phyloP scores from a whole-genome alignment of 2,329 filamentous ascomycete species.

The Talaromyces sp. region DNA sequence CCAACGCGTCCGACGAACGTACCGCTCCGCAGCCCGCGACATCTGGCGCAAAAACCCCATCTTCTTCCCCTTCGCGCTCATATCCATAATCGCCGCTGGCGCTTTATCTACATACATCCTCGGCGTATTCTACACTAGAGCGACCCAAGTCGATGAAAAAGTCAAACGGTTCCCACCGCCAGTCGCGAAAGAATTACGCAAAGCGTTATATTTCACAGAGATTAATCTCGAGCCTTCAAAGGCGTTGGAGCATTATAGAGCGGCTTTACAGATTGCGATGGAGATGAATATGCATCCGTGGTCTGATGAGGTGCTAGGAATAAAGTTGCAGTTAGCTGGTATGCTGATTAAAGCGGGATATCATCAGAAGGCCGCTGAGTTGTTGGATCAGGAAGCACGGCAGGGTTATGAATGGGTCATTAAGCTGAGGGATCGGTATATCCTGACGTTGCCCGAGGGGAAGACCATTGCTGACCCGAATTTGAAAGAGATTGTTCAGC shows the following conservation, averaged over 20 bases:
- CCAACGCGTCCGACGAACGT: constrained; percentile 34
- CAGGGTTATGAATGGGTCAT: constrained; percentile 59
- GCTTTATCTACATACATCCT: constrained; percentile 41
- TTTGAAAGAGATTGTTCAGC: constrained; percentile 10
- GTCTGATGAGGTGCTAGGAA: constrained; percentile 84
- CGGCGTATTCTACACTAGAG: constrained; percentile 39
- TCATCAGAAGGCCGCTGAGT: constrained; percentile 67
- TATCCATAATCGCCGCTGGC: constrained; percentile 38
- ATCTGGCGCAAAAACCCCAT: constrained; percentile 47
- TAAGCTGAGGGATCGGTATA: constrained; percentile 22
- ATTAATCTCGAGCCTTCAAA: constrained; percentile 69
- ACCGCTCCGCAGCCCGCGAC: constrained; percentile 38
- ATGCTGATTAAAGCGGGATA: constrained; percentile 77
- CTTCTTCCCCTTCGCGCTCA: constrained; percentile 42
- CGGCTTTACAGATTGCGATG: constrained; percentile 71
- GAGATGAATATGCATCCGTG: constrained; percentile 80
- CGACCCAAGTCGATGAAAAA: constrained; percentile 42
- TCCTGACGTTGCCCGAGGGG: constrained; percentile 25
- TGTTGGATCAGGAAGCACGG: constrained; percentile 71
- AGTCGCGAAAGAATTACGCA: constrained; percentile 64
- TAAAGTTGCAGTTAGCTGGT: constrained; percentile 76
- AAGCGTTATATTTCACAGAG: constrained; percentile 84
- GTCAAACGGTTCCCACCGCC: constrained; percentile 46
- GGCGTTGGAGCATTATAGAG: constrained; percentile 79
- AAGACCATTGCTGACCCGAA: constrained; percentile 22